Evolutionary conservation across 371 early-diverging fungal species (phyloP).

Genomic region (Mycotypha africana): DNA sequence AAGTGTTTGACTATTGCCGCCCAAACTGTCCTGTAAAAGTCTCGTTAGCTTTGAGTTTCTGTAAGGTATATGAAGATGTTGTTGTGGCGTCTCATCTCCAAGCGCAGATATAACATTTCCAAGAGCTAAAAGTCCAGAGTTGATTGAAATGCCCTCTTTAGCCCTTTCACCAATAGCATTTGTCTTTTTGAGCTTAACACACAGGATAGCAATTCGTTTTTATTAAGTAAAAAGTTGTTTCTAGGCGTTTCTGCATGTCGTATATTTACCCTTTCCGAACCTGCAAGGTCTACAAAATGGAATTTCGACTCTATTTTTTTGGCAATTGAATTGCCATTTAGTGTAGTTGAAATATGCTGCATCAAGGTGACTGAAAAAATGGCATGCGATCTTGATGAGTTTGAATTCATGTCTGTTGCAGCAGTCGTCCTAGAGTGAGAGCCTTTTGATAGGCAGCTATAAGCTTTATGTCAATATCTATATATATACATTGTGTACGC

Average conservation of each 20-base stretch:
- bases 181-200: constrained; percentile 77
- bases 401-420: constrained; percentile 92
- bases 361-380: constrained; percentile 78
- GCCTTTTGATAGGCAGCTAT: constrained; percentile 64
- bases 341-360: constrained; percentile 1
- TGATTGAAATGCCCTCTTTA: constrained; percentile 97
- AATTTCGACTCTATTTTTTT: constrained; percentile 61
- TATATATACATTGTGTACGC: background rate
- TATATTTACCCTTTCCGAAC: constrained; percentile 67
- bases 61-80: constrained; percentile 88
- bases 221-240: background rate
- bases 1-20: constrained; percentile 84
- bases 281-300: constrained; percentile 97
- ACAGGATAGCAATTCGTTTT: background rate
- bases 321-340: constrained; percentile 1
- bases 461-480: background rate
- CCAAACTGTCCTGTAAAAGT: constrained; percentile 31
- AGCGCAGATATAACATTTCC: constrained; percentile 98
- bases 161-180: constrained; percentile 92
- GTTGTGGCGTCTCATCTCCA: constrained; percentile 68
- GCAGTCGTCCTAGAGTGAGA: constrained; percentile 87
- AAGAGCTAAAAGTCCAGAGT: constrained; percentile 93
- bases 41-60: constrained; percentile 87
- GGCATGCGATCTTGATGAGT: constrained; percentile 95
- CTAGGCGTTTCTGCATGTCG: too few relatives aligned